Base-by-base conservation (phyloP, 2,329 filamentous ascomycete species). In the Diaporthe citri region DNA sequence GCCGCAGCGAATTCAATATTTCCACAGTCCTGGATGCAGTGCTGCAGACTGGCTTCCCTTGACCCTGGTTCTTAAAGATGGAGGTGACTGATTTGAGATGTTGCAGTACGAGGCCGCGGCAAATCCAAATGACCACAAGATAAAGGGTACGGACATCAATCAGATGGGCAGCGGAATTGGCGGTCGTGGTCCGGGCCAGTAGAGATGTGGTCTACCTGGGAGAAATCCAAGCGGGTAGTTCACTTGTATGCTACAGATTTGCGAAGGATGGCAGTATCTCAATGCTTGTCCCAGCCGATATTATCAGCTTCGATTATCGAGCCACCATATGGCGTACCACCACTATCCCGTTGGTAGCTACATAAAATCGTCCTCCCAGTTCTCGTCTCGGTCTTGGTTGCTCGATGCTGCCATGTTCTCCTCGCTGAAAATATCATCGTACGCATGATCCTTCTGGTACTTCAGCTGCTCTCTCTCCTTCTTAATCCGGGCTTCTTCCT, bases 371-470 rank as follows among this genome's bases (percentile, higher is more conserved):
- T 98, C 96, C 81, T 95, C 90, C 86, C 94, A 96, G 82, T 94
- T 88, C 75, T 92, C 90, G 77, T 90, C 88, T 20, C 95, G 90
- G 81, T 98, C 92, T 84, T 98, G 94, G 84, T 99, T 99, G 86
- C 93, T 98, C 73, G 92, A 91, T 31, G 84, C 86, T 57, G 91
- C 91, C 86, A 97, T 89, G 79, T 94, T 93, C 74, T 98, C 94
- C 72, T 97, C 95, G 6, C 90, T 91, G 83, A 98, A 95, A 72
- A 98, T 85, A 62, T 98, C 95, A 82, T 98, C 97, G 83, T 99
- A 99, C 2, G 96, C 96, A 85, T 99, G 96, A n/a, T 98, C 95
- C 85, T 97, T 97, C 84, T 97, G 95, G 89, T 92, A 97, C 84
- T 97, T 97, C 85, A 96, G 91, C 84, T 97, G 93, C 84, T 95